phyloP scores from a whole-genome alignment of 2,329 filamentous ascomycete species.

The Albifimbria verrucaria region DNA sequence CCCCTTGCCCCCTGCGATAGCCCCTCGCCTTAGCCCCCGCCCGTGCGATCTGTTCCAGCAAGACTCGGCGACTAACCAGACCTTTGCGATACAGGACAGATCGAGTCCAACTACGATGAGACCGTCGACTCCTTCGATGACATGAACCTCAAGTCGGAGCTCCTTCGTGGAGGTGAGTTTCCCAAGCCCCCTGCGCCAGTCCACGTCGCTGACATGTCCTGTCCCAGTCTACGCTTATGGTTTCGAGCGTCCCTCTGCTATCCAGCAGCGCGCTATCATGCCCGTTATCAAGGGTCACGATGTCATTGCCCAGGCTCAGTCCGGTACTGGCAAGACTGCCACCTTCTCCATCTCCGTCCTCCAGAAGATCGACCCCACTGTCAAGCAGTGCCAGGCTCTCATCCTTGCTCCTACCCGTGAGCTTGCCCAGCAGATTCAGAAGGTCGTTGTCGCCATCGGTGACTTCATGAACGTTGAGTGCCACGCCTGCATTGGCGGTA shows the following conservation, averaged over 20 bases:
- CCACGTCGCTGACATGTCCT: conserved; percentile 20
- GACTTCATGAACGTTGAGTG: conserved; percentile 99
- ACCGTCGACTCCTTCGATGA: conserved; percentile 98
- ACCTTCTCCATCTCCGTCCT: conserved; percentile 99
- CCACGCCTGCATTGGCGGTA: conserved; percentile 99
- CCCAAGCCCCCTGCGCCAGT: not conserved
- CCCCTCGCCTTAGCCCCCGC: not conserved
- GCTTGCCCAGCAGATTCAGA: conserved; percentile 98
- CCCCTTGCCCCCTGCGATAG: not conserved
- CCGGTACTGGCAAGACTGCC: conserved; percentile 98
- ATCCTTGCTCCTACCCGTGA: conserved; percentile 98
- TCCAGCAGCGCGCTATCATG: conserved; percentile 99
- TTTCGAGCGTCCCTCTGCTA: conserved; percentile 99
- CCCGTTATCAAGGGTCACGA: conserved; percentile 99
- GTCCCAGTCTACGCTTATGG: conserved; percentile 87
- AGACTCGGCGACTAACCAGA: conserved; percentile 15
- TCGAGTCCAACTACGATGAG: conserved; percentile 99
- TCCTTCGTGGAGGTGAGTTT: conserved; percentile 79
- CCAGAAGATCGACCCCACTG: conserved; percentile 92
- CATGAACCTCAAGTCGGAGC: conserved; percentile 95
- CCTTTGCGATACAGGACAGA: conserved; percentile 67
- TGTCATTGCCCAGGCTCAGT: conserved; percentile 99
- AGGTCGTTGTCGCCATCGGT: conserved; percentile 96
- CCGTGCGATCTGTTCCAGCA: not conserved
- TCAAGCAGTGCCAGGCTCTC: conserved; percentile 97